Base-by-base conservation (phyloP, 2,329 filamentous ascomycete species). In the Trichoderma afroharzianum region DNA sequence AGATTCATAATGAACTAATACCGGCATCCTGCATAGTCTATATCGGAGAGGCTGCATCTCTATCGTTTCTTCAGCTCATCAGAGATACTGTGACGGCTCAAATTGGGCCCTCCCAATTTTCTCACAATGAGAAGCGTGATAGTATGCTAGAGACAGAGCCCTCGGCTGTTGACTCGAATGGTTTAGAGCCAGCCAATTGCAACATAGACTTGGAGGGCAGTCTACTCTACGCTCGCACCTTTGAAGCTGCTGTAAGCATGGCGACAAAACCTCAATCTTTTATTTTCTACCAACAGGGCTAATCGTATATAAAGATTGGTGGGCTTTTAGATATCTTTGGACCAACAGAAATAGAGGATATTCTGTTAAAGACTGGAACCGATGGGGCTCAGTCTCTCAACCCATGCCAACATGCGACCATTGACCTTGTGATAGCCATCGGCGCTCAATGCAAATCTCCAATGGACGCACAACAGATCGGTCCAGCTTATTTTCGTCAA, bases 1-100 rank as follows among this genome's bases (percentile, higher is more conserved):
- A 30, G 21, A 14, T 3, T 0, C 6, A 8, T 11, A 1, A 15
- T 26, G 11, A 33, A 18, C 66, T 68, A 61, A 68, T 15, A 24
- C 4, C 5, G 11, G 4, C 14, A 36, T n/a, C 24, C 3, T 43
- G 9, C 21, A 14, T 55, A 86, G 83, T 87, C 0, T 87, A 84
- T 63, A 81, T 86, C 62, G 83, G 85, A n/a, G 80, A 83, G n/a
- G 84, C 83, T 11, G 85, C 85, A 1, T 84, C 85, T 0, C 78
- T 90, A 15, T 88, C 87, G 0, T 89, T 89, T 71, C 78, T 89
- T 1, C 86, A 88, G 71, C 82, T 88, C 43, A 80, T 88, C 15
- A 82, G 86, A 15, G 80, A 84, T 14, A 82, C 81, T 3, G 76
- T 85, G 73, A 83, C 83, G 11, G 83, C 84, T 36, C 82, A 87